These are phyloP conservation scores for Torrubiella hemipterigena DNA, from an alignment of 2,329 filamentous ascomycete genomes.

Conservation along the genomic window DNA sequence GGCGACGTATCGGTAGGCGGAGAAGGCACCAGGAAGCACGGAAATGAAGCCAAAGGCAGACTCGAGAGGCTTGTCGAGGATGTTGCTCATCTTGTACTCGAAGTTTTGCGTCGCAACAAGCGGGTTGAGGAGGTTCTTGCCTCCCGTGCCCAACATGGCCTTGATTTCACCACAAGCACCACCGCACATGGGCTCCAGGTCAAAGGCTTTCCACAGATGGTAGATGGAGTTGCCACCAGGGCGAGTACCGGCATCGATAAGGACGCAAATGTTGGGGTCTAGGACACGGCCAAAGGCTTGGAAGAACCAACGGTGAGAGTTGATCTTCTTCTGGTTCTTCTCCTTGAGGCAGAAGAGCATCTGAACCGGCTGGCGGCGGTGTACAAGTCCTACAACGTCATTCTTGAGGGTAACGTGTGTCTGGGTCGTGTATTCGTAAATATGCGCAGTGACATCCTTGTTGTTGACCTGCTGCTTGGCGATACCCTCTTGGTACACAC, in stretches of 20 bases:
- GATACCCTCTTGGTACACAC: conserved; percentile 96
- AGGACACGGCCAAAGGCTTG: conserved; percentile 87
- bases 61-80: conserved; percentile 93
- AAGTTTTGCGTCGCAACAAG: conserved; percentile 96
- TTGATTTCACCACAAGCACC: conserved; percentile 98
- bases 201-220: conserved; percentile 96
- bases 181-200: conserved; percentile 93
- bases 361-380: conserved; percentile 82
- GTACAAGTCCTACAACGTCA: conserved; percentile 71
- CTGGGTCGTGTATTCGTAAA: conserved; percentile 91
- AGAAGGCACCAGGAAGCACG: conserved; percentile 92
- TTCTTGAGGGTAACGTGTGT: conserved; percentile 84
- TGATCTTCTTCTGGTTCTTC: conserved; percentile 99
- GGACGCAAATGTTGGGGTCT: conserved; percentile 91
- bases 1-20: conserved; percentile 91
- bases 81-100: conserved; percentile 99
- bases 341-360: conserved; percentile 98
- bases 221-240: conserved; percentile 93
- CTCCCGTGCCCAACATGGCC: conserved; percentile 77
- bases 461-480: conserved; percentile 96
- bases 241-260: conserved; percentile 91
- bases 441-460: conserved; percentile 92
- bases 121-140: conserved; percentile 84
- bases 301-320: conserved; percentile 99
- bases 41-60: conserved; percentile 97